Evolutionary conservation across 768 basidiomycete genomes (phyloP).

Genomic region (Psilocybe sp.): DNA sequence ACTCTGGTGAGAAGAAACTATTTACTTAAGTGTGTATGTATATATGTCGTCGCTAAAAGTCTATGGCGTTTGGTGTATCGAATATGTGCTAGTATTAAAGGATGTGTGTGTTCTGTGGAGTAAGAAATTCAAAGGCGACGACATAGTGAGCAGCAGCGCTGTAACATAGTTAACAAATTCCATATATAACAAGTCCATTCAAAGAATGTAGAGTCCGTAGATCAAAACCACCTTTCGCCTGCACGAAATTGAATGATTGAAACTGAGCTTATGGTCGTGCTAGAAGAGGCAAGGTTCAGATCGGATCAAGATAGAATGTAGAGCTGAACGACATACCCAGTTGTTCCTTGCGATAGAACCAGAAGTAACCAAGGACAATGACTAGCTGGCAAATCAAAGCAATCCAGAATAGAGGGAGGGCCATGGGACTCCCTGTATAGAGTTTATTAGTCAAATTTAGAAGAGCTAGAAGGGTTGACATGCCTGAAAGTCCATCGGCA

Average conservation of each 20-base stretch:
- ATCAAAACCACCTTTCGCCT: conserved; percentile 8
- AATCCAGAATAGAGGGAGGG: conserved; percentile 84
- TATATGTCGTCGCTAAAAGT: too few species aligned
- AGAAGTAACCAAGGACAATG: conserved; percentile 90
- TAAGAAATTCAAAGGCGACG: conserved; percentile 19
- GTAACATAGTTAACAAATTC: conserved; percentile 26
- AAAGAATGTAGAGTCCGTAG: conserved; percentile 19
- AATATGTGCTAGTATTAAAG: conserved; percentile 11
- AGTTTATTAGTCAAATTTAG: not conserved
- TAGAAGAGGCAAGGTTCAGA: conserved; percentile 6
- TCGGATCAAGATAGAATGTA: not conserved
- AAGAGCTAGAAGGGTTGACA: conserved; percentile 4
- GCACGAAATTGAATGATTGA: conserved; percentile 14
- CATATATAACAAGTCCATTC: conserved; percentile 25
- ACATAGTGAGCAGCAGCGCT: conserved; percentile 21
- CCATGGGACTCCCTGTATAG: conserved; percentile 69
- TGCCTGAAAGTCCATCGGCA: conserved; percentile 59
- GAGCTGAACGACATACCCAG: conserved; percentile 49
- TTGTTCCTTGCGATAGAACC: conserved; percentile 97
- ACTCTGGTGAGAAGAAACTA: too few species aligned
- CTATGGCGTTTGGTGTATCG: not conserved
- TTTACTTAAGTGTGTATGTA: too few species aligned
- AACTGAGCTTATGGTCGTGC: conserved; percentile 19
- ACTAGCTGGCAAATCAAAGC: conserved; percentile 76
- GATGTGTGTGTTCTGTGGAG: conserved; percentile 19